These are phyloP conservation scores for Neonectria punicea DNA, from an alignment of 2,329 filamentous ascomycete genomes.

Conservation along the genomic window DNA sequence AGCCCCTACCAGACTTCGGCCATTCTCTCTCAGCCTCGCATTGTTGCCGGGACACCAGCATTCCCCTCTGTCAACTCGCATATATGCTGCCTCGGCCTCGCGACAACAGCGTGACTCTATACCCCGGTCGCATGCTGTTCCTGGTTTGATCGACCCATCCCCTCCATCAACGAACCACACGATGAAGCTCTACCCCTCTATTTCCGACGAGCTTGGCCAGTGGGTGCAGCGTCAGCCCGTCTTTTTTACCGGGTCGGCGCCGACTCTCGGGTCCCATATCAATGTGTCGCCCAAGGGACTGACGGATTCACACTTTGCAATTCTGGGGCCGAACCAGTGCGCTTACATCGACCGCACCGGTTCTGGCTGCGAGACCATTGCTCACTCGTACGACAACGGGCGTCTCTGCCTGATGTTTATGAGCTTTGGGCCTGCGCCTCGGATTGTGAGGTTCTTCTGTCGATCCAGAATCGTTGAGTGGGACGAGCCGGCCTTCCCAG, in stretches of 20 bases:
- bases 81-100: constrained; percentile 25
- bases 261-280: constrained; percentile 73
- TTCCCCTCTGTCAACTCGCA: constrained; percentile 24
- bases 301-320: constrained; percentile 68
- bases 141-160: constrained; percentile 36
- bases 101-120: constrained; percentile 26
- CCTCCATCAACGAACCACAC: constrained; percentile 22
- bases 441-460: constrained; percentile 74
- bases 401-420: constrained; percentile 80
- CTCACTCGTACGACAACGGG: constrained; percentile 80
- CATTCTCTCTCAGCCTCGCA: constrained; percentile 25
- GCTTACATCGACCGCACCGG: constrained; percentile 81
- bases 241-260: constrained; percentile 81
- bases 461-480: constrained; percentile 68
- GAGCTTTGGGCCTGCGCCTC: constrained; percentile 67
- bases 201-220: constrained; percentile 64
- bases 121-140: constrained; percentile 21
- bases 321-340: constrained; percentile 67
- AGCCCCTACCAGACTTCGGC: constrained; percentile 21
- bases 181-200: constrained; percentile 70
- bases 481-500: constrained; percentile 60
- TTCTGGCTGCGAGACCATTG: constrained; percentile 79
- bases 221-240: constrained; percentile 76
- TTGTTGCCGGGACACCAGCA: constrained; percentile 21
- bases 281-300: constrained; percentile 83